Evolutionary conservation across 1,284 basidiomycete species (phyloP).

Genomic region (Trichosporon coremiiforme): DNA sequence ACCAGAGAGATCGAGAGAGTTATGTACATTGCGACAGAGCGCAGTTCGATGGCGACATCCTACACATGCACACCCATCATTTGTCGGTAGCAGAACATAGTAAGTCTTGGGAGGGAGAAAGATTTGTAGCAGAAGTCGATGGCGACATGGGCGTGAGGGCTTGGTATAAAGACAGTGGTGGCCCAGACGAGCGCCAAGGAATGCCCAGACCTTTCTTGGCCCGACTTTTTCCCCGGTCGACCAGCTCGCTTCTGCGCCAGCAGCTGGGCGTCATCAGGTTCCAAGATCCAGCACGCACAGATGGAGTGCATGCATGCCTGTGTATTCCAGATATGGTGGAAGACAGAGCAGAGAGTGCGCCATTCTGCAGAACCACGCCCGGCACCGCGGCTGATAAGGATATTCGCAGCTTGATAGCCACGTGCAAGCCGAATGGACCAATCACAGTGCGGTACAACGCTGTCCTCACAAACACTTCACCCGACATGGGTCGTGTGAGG

Average conservation of each 20-base stretch:
- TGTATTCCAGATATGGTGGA: not conserved
- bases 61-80: not conserved
- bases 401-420: not conserved
- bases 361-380: not conserved
- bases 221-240: not conserved
- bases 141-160: constrained; percentile 8
- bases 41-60: constrained; percentile 4
- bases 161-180: not conserved
- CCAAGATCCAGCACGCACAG: not conserved
- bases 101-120: too few species aligned
- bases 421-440: not conserved
- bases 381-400: not conserved
- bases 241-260: not conserved
- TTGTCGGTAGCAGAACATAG: not conserved
- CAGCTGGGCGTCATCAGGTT: not conserved
- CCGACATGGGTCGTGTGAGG: too few species aligned
- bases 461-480: too few species aligned
- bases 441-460: not conserved
- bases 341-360: not conserved
- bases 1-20: not conserved
- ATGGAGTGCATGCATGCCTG: not conserved
- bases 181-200: not conserved
- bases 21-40: constrained; percentile 12
- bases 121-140: not conserved
- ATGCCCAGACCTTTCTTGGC: constrained; percentile 9